Evolutionary conservation across 306 rosid genomes (phyloP).

Genomic region (Rosa lucieae): DNA sequence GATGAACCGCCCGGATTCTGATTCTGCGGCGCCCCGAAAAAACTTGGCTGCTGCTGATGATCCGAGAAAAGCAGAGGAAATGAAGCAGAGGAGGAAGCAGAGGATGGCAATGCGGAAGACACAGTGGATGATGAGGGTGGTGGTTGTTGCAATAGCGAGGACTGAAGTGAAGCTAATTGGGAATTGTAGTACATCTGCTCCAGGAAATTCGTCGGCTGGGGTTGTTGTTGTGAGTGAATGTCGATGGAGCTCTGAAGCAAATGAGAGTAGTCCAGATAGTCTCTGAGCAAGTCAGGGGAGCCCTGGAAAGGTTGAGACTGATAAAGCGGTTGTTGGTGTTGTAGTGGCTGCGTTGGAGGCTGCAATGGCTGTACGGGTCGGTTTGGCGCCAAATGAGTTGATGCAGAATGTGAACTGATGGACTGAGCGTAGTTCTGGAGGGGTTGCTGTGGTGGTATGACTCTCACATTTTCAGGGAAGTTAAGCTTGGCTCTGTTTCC

Average conservation of each 20-base stretch:
- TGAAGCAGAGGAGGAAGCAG: constrained; percentile 57
- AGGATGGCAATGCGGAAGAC: constrained; percentile 33
- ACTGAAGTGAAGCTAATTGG: constrained; percentile 47
- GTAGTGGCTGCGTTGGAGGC: constrained; percentile 26
- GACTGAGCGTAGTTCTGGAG: background rate
- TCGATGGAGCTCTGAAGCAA: constrained; percentile 57
- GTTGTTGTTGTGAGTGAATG: constrained; percentile 35
- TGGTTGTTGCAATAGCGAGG: constrained; percentile 25
- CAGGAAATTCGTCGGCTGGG: constrained; percentile 37
- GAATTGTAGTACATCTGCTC: constrained; percentile 62
- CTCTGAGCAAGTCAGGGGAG: constrained; percentile 39
- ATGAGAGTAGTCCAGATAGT: constrained; percentile 69
- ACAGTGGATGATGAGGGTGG: constrained; percentile 29
- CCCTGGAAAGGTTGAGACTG: constrained; percentile 26
- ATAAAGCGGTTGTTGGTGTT: constrained; percentile 2
- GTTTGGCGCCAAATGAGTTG: constrained; percentile 7
- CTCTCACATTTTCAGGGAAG: constrained; percentile 81
- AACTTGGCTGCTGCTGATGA: constrained; percentile 45
- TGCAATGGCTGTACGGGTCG: constrained; percentile 12
- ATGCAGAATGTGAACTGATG: background rate
- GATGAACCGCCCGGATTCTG: constrained; percentile 30
- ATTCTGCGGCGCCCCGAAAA: constrained; percentile 39
- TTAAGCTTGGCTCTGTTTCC: constrained; percentile 95
- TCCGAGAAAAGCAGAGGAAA: constrained; percentile 58
- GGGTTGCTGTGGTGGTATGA: constrained; percentile 29